Evolutionary conservation across 129 eudicot species (phyloP), one percentile per base, ranked within the genome.

Genomic region (Flaveria bidentis): DNA sequence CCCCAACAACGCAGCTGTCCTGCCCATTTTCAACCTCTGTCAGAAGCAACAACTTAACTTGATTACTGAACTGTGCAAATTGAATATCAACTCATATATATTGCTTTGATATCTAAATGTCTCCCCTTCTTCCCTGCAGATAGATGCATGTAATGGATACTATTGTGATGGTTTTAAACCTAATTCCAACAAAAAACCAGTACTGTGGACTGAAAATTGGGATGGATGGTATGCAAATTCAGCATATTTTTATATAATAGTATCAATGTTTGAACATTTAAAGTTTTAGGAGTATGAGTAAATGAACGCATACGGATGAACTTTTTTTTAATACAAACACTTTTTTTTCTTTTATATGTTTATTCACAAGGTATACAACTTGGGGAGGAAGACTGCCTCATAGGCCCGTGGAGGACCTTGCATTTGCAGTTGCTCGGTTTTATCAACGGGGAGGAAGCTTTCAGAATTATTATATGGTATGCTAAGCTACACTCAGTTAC

Each of bases 351-450:
- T 33, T 55, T 69, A 55, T 55, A 47, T 47, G 28, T 50, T 46
- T 36, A 36, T 67, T 77, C 74, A 22, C 65, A 44, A 94, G 99
- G 99, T 94, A 87, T 82, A 83, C 99, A 14, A 52, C 71, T 76
- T 94, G 99, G 99, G 99, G 99, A 55, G 97, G 86, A 67, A 83
- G 86, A 77, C 71, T 91, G 45, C 99, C 99, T 60, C 99, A 91
- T 80, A 87, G 99, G 69, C 99, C 99, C 57, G 88, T 73, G 71
- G 90, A 91, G 78, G 99, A 94, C 71, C 80, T 94, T 66, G 99
- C 99, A 57, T 94, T 94, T 84, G 99, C 97, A 56, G 97, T 94
- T 81, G 99, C 99, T 81, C 93, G 99, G 63, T 94, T 94, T 91
- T 94, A 78, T 62, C 97, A 94, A 76, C 92, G 99, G 26, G 97